phyloP scores from a whole-genome alignment of 805 yeast genomes.

The Lipomyces oligophaga region DNA sequence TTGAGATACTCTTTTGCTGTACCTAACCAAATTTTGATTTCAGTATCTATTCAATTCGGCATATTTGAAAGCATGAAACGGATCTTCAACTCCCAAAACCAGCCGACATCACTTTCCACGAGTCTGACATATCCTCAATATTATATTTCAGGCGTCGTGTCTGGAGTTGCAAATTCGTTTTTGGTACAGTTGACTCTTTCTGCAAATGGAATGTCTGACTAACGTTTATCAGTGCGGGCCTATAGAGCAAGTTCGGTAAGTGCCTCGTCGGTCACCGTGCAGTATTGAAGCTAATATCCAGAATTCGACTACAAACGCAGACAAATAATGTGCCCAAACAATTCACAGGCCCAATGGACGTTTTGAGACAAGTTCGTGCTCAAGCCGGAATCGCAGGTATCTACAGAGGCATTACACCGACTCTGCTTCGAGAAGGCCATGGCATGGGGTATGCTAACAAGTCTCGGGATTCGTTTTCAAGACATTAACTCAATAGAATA shows the following conservation, averaged over 20 bases:
- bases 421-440: slow-evolving; percentile 75
- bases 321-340: slow-evolving; percentile 48
- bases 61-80: slow-evolving; percentile 94
- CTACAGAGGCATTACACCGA: slow-evolving; percentile 79
- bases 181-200: slow-evolving; percentile 35
- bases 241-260: slow-evolving; percentile 26
- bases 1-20: too few relatives aligned
- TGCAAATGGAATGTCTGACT: neutral
- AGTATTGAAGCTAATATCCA: slow-evolving; percentile 40
- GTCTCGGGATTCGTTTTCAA: neutral
- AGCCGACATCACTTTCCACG: slow-evolving; percentile 36
- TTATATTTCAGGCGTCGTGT: slow-evolving; percentile 81
- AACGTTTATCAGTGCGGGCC: slow-evolving; percentile 12
- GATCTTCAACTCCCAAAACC: slow-evolving; percentile 49
- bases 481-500: slow-evolving; percentile 10
- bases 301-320: slow-evolving; percentile 91
- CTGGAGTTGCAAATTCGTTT: slow-evolving; percentile 86
- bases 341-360: slow-evolving; percentile 72
- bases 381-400: slow-evolving; percentile 58
- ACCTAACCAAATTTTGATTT: neutral
- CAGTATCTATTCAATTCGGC: slow-evolving; percentile 83
- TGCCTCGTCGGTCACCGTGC: neutral
- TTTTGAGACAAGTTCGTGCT: slow-evolving; percentile 54
- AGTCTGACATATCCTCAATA: slow-evolving; percentile 58
- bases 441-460: slow-evolving; percentile 61